Evolutionary conservation across 2,329 filamentous ascomycete species (phyloP).

Genomic region (Botryosphaeria agaves): DNA sequence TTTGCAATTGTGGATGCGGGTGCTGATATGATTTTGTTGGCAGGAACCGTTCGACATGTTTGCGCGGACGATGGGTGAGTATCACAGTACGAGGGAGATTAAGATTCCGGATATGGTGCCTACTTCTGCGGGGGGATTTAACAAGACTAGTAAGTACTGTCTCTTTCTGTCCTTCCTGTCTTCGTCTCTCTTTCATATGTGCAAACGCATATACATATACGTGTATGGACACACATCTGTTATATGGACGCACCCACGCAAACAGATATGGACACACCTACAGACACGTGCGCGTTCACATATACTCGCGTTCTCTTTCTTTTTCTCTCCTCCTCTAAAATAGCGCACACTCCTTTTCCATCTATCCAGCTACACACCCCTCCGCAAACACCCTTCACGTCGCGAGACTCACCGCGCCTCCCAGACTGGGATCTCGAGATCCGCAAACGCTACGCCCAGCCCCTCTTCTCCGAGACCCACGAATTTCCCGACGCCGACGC

Average conservation of each 20-base stretch:
- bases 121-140: slow-evolving; percentile 53
- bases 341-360: too few species aligned
- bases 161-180: neutral
- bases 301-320: too few species aligned
- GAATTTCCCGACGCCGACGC: slow-evolving; percentile 43
- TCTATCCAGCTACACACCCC: too few species aligned
- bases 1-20: too few species aligned
- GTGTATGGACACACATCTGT: too few species aligned
- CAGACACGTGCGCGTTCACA: neutral
- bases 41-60: slow-evolving; percentile 7
- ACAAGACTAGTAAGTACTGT: slow-evolving; percentile 64
- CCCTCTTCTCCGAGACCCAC: slow-evolving; percentile 41
- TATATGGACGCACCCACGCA: too few species aligned
- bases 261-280: neutral
- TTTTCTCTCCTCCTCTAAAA: too few species aligned
- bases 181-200: neutral
- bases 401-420: neutral
- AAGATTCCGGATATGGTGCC: slow-evolving; percentile 44
- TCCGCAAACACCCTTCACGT: too few species aligned
- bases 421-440: slow-evolving; percentile 45
- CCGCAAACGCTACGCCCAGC: slow-evolving; percentile 44
- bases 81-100: slow-evolving; percentile 19
- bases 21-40: too few species aligned
- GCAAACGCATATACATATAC: too few species aligned
- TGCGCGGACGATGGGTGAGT: slow-evolving; percentile 11